Percentiles rank a stretch among this genome's conserved stretches.
Conservation (phyloP, 2,329 filamentous ascomycete genomes). For the Fusarium citri region DNA sequence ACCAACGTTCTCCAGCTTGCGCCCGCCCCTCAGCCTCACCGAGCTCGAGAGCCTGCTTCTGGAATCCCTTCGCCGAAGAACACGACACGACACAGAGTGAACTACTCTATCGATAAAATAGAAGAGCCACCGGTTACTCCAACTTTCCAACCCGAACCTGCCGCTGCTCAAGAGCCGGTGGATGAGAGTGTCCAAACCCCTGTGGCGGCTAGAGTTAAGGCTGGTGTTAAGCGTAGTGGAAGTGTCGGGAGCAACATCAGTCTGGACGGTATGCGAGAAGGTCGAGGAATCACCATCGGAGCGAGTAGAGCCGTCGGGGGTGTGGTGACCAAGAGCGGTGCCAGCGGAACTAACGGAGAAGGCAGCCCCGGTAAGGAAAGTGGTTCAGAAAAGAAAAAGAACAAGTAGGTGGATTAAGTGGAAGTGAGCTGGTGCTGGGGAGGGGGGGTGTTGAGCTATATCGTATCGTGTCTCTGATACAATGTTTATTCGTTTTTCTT, state of each 20-base stretch:
- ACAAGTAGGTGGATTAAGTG: slow-evolving; percentile 14
- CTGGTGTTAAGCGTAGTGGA: slow-evolving; percentile 40
- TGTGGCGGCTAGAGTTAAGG: slow-evolving; percentile 26
- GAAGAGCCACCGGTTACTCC: slow-evolving; percentile 36
- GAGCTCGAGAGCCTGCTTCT: slow-evolving; percentile 44
- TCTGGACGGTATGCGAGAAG: slow-evolving; percentile 53
- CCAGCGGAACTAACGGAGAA: slow-evolving; percentile 34
- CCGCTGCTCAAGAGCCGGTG: slow-evolving; percentile 22
- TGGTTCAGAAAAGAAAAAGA: slow-evolving; percentile 37
- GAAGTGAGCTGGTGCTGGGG: background rate
- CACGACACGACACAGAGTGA: slow-evolving; percentile 29
- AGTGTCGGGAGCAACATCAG: slow-evolving; percentile 53
- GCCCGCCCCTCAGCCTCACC: slow-evolving; percentile 42
- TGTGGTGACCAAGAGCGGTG: slow-evolving; percentile 50
- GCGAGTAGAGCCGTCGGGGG: slow-evolving; percentile 52
- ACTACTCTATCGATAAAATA: slow-evolving; percentile 23
- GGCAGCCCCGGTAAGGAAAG: slow-evolving; percentile 19
- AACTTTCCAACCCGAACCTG: slow-evolving; percentile 2
- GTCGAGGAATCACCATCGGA: slow-evolving; percentile 56
- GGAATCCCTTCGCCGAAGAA: slow-evolving; percentile 35
- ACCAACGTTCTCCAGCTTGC: slow-evolving; percentile 10
- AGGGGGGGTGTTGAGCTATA: background rate
- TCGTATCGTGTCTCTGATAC: slow-evolving; percentile 2
- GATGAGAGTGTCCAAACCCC: slow-evolving; percentile 39
- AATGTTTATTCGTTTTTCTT: slow-evolving; percentile 12